Base-by-base conservation (phyloP, 208 protist genomes). In the Crithidia thermophila region DNA sequence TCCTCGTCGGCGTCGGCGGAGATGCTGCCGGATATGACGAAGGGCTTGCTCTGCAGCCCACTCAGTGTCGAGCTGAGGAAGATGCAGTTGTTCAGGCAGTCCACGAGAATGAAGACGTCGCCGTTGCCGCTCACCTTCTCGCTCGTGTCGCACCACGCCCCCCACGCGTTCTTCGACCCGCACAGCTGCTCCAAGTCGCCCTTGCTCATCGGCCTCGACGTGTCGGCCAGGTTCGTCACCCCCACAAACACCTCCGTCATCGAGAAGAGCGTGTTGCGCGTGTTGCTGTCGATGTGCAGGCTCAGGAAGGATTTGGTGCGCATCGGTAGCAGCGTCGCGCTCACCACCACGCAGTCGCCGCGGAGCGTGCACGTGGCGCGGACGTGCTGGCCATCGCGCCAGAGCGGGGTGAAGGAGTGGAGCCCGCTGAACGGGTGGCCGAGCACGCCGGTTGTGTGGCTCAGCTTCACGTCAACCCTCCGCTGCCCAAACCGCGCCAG, bases 361-460 rank as follows among this genome's bases (percentile, higher is more conserved):
- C 75, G 75, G 25, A 94, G 53, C 33, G 45, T 63, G 55, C 47
- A 80, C 16, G 47, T 66, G 18, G 67, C 68, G 13, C 75, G 62
- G 16, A 69, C 74, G 21, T 67, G 75, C 56, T 82, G 68, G 37
- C 74, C 80, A 33, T 87, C 75, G 28, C 78, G 68, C 89, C 91
- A 96, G 20, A 87, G 72, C 2, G 82, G 78, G 7, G 56, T 86
- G 70, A 94, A 94, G 16, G 82, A 72, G 52, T 85, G 77, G 28
- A 96, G 69, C 4, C 88, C 83, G 43, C 83, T 84, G 77, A 94
- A 96, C 1, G 88, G 73, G 67, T 83, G 82, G 18, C 91, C 91
- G 4, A 79, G 53, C 18, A 94, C 79, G 43, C 88, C 91, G 28
- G 85, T 79, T 46, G 89, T 77, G 73, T 91, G 81, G 27, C 79